Conservation (phyloP, 345 rosid species). For the Ricinus communis region DNA sequence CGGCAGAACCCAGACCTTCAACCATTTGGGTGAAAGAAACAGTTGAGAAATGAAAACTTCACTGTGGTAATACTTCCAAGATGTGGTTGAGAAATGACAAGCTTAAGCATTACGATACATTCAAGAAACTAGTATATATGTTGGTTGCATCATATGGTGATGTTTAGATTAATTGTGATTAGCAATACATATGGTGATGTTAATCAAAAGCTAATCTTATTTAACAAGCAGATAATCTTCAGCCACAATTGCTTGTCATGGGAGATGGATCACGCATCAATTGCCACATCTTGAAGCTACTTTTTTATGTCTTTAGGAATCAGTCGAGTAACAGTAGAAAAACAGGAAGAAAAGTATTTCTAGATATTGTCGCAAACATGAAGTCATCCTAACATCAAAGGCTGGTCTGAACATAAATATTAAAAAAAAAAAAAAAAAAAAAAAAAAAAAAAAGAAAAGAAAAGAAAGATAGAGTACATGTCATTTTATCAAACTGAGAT, state of each 20-base stretch:
- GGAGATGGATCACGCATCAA: too few relatives aligned
- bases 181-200: neutral
- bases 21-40: neutral
- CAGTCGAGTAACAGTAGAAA: neutral
- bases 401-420: neutral
- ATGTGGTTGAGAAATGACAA: too few relatives aligned
- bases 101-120: neutral
- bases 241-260: neutral
- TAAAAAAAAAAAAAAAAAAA: too few relatives aligned
- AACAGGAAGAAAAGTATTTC: neutral
- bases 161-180: neutral
- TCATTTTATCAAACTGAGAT: neutral
- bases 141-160: neutral
- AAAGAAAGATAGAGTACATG: too few relatives aligned
- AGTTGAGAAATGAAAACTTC: too few relatives aligned
- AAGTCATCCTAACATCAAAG: slow-evolving; percentile 18
- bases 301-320: neutral
- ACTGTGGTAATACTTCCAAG: neutral
- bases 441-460: too few relatives aligned
- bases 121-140: neutral
- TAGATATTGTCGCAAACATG: neutral
- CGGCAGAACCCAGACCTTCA: slow-evolving; percentile 8
- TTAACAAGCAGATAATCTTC: neutral
- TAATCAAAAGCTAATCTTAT: neutral
- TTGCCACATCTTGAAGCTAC: slow-evolving; percentile 12